phyloP scores from a whole-genome alignment of 352 stramenopile genomes.

The Globisporangium takayamanum region DNA sequence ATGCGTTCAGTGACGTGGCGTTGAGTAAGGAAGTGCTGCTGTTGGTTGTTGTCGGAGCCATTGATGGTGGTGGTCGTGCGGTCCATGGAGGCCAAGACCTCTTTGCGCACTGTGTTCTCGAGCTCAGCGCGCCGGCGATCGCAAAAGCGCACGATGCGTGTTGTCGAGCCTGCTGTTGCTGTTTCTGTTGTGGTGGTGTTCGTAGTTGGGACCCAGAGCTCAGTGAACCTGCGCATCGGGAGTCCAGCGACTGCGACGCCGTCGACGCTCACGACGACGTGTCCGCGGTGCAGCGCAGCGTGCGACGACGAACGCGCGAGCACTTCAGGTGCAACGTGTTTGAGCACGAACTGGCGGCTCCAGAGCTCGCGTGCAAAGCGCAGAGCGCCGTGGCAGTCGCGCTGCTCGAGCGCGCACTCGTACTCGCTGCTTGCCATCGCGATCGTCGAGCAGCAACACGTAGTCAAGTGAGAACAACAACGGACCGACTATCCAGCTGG shows the following conservation, averaged over 20 bases:
- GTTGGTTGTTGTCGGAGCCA: neutral
- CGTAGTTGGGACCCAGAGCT: slow-evolving; percentile 18
- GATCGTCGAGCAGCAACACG: neutral
- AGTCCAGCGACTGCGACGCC: slow-evolving; percentile 14
- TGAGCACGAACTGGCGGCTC: slow-evolving; percentile 34
- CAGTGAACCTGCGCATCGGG: slow-evolving; percentile 24
- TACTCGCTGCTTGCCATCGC: slow-evolving; percentile 28
- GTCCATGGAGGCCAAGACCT: slow-evolving; percentile 2
- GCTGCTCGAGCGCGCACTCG: slow-evolving; percentile 16
- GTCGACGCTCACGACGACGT: slow-evolving; percentile 31
- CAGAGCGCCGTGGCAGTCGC: slow-evolving; percentile 13
- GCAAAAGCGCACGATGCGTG: slow-evolving; percentile 14
- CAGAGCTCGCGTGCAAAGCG: slow-evolving; percentile 34
- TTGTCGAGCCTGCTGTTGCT: neutral
- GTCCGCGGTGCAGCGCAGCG: slow-evolving; percentile 18
- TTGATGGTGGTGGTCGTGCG: neutral
- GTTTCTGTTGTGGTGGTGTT: neutral
- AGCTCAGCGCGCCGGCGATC: slow-evolving; percentile 30
- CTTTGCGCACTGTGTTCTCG: slow-evolving; percentile 27
- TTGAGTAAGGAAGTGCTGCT: too few relatives aligned
- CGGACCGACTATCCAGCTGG: too few relatives aligned
- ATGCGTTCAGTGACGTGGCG: slow-evolving; percentile 14
- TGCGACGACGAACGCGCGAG: slow-evolving; percentile 15
- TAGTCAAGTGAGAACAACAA: neutral
- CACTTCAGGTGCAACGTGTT: slow-evolving; percentile 15